Conservation (phyloP, 495 filamentous ascomycete genomes). For the Pyrenula massariospora region DNA sequence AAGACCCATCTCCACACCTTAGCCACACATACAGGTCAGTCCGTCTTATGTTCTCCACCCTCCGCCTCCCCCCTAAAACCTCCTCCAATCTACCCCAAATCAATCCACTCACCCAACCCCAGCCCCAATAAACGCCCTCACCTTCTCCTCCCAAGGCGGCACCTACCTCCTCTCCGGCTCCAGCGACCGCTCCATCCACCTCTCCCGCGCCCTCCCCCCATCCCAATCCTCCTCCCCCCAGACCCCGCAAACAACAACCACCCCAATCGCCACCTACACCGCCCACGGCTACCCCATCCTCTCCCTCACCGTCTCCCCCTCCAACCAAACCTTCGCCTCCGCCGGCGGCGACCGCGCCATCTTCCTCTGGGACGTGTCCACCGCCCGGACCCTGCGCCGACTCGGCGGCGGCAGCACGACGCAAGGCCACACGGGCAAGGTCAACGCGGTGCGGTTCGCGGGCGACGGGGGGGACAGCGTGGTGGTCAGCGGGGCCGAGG, state of each 20-base stretch:
- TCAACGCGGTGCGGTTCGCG: constrained; percentile 70
- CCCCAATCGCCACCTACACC: constrained; percentile 72
- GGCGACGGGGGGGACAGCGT: constrained; percentile 51
- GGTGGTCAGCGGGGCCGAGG: constrained; percentile 36
- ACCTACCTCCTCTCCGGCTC: constrained; percentile 68
- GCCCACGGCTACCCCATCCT: constrained; percentile 88
- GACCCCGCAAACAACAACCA: constrained; percentile 22
- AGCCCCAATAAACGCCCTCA: constrained; percentile 30
- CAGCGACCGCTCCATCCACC: constrained; percentile 70
- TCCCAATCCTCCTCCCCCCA: constrained; percentile 21
- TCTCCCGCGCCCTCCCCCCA: constrained; percentile 55
- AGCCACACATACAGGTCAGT: not conserved
- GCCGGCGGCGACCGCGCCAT: constrained; percentile 81
- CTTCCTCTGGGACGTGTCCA: constrained; percentile 87
- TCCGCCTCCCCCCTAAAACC: not conserved
- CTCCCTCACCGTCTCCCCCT: constrained; percentile 56
- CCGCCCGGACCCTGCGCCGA: constrained; percentile 58
- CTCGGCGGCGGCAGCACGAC: constrained; percentile 37
- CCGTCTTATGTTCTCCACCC: not conserved
- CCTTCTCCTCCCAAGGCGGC: constrained; percentile 25
- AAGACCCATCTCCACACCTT: not conserved
- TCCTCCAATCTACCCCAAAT: not conserved
- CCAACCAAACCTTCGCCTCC: constrained; percentile 73
- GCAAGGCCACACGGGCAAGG: constrained; percentile 53
- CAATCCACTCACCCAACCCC: not conserved